Base-by-base conservation (phyloP, 73 alveolate genomes). In the Symbiodinium pilosum region DNA sequence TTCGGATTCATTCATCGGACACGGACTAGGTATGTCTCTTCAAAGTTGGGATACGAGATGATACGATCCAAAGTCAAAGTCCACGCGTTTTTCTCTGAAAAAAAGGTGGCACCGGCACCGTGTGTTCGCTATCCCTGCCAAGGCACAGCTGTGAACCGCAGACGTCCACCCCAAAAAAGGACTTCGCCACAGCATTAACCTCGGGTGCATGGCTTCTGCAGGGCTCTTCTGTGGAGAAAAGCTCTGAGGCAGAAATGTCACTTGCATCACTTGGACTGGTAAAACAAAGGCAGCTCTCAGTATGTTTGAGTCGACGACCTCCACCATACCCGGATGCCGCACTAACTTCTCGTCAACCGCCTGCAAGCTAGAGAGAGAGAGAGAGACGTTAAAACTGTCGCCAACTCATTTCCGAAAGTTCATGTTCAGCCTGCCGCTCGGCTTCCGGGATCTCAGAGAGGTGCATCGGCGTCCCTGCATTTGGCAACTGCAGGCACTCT, bases 401-500 rank as follows among this genome's bases (percentile, higher is more conserved):
- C n/a, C n/a, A n/a, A n/a, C n/a, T n/a, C n/a, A n/a, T n/a, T n/a
- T 0, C 75, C 26, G 36, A 11, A 56, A 56, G 75, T 11, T 16
- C 12, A n/a, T 26, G 38, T n/a, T 64, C 41, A 18, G 41, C 81
- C 81, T 64, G 81, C 21, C 97, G 87, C 32, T 91, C 97, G 12
- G 32, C 83, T 28, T 42, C 52, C 83, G 77, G 51, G 77, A 59
- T 85, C 42, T 59, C 89, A 32, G 51, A 91, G 89, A 91, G 97
- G 81, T 91, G 97, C 97, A 91, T 91, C 21, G 97, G 97, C 9
- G 97, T 91, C 21, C 97, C 97, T 91, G 85, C 47, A 1, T 59
- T 4, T 28, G 21, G 77, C 36, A 26, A 8, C 77, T 59, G 34
- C 11, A 59, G 21, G 77, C 3, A 59, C 11, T 9, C 20, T 9